Evolutionary conservation across 352 stramenopile genomes (phyloP), one percentile per base, ranked within the genome.

Genomic region (Phytophthora ohioensis): DNA sequence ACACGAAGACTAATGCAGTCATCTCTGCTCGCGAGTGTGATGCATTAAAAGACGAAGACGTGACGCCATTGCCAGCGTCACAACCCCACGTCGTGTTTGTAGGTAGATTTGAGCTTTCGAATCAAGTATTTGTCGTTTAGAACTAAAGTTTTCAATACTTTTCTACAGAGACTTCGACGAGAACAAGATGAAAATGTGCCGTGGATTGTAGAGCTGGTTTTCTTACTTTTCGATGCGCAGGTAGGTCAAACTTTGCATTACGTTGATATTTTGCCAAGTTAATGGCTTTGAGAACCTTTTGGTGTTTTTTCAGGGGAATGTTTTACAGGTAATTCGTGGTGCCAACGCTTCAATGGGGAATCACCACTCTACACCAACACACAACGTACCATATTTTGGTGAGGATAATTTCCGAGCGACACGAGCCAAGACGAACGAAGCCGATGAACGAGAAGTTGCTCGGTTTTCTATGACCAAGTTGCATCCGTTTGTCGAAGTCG

Each of bases 151-250:
- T 27, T 27, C 21, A 27, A 27, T 27, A 27, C 21, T 27, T 27
- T 27, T 15, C 2, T 53, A 1, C 38, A 86, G 76, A 71, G 73
- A 63, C 66, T 86, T 38, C 70, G 73, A 51, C 70, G 75, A 57
- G 72, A 70, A 32, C 53, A 67, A 43, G 76, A 81, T 32, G 72
- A 77, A 4, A 49, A 53, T 31, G 66, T 64, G 32, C 63, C 66
- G 39, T 90, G 81, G 81, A 71, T 86, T 65, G 71, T 80, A 5
- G 81, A 90, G 67, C 48, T 86, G 30, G 75, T 78, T 4, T 81
- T 81, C 39, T 69, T 86, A 30, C 70, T 87, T 36, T 87, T 90
- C 46, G 85, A 87, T 34, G 77, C 79, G n/a, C 81, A 90, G 61
- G 76, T 84, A 65, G 30, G 12, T 49, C 8, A 6, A 3, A 27